phyloP scores from a whole-genome alignment of 768 basidiomycete species.

The Chalciporus piperatus region DNA sequence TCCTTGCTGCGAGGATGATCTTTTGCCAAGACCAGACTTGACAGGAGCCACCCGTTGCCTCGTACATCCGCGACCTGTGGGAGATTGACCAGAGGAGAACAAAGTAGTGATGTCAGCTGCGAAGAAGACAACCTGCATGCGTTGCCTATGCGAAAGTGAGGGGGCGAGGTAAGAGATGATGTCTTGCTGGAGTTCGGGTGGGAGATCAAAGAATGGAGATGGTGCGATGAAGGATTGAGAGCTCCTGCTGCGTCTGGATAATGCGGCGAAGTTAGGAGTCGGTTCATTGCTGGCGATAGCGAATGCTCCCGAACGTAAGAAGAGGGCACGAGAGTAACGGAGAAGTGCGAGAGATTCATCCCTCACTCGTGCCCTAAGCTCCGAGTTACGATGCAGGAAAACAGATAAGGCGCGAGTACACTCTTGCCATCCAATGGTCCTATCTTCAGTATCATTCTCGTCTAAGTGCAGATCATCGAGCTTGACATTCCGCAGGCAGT shows the following conservation, averaged over 20 bases:
- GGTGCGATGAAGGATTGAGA: constrained; percentile 5
- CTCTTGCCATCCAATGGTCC: constrained; percentile 30
- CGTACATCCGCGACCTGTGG: constrained; percentile 2
- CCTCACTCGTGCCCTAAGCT: constrained; percentile 37
- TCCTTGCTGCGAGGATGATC: constrained; percentile 3
- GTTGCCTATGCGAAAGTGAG: constrained; percentile 52
- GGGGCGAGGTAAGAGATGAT: constrained; percentile 60
- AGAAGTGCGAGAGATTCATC: constrained; percentile 50
- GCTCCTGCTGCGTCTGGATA: constrained; percentile 5
- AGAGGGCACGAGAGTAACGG: constrained; percentile 45
- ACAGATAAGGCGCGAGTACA: constrained; percentile 30
- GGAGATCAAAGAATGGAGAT: constrained; percentile 42
- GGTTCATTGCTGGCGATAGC: neutral
- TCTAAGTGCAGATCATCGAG: constrained; percentile 43
- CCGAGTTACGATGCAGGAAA: constrained; percentile 43
- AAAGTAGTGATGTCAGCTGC: constrained; percentile 48
- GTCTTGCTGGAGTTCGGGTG: constrained; percentile 55
- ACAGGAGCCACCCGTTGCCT: constrained; percentile 4
- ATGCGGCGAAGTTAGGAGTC: neutral
- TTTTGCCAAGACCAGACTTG: constrained; percentile 7
- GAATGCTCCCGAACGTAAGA: constrained; percentile 37
- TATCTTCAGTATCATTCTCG: constrained; percentile 27
- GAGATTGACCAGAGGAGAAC: constrained; percentile 31
- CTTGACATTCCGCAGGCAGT: constrained; percentile 45
- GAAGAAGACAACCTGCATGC: constrained; percentile 49